Conservation (phyloP, 2,329 filamentous ascomycete species). For the Alternaria postmessia region DNA sequence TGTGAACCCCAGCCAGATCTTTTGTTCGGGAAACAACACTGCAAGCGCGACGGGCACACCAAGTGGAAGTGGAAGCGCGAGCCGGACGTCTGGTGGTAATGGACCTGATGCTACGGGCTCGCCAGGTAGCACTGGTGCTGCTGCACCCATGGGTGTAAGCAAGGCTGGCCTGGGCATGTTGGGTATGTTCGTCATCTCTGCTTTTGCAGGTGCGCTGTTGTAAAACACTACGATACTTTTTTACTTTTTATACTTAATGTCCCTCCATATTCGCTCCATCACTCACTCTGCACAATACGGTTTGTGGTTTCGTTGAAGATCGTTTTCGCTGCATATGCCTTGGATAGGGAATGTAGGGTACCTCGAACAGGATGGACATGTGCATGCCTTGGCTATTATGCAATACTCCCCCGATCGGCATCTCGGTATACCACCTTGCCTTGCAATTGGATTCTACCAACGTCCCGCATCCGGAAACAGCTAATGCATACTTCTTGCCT, state of each 20-base stretch:
- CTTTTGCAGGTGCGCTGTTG: slow-evolving; percentile 38
- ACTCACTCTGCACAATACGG: background rate
- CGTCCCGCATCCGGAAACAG: background rate
- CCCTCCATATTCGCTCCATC: no score
- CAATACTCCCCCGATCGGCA: background rate
- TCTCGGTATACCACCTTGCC: background rate
- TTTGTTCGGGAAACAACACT: slow-evolving; percentile 38
- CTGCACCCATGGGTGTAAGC: slow-evolving; percentile 25
- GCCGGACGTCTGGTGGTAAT: slow-evolving; percentile 7
- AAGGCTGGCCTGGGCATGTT: slow-evolving; percentile 42
- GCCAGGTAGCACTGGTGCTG: slow-evolving; percentile 22
- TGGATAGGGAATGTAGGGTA: background rate
- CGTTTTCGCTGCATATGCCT: background rate
- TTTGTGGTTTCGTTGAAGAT: background rate
- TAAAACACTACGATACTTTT: slow-evolving; percentile 10
- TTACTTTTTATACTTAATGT: background rate
- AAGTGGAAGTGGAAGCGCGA: slow-evolving; percentile 21
- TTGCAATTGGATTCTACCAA: background rate
- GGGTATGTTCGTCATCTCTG: slow-evolving; percentile 37
- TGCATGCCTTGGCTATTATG: background rate
- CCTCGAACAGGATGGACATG: background rate
- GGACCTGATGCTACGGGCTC: slow-evolving; percentile 9
- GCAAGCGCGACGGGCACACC: slow-evolving; percentile 39
- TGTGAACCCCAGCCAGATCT: slow-evolving; percentile 29
- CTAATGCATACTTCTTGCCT: background rate